phyloP scores from a whole-genome alignment of 495 filamentous ascomycete species.

The Rusavskia elegans region DNA sequence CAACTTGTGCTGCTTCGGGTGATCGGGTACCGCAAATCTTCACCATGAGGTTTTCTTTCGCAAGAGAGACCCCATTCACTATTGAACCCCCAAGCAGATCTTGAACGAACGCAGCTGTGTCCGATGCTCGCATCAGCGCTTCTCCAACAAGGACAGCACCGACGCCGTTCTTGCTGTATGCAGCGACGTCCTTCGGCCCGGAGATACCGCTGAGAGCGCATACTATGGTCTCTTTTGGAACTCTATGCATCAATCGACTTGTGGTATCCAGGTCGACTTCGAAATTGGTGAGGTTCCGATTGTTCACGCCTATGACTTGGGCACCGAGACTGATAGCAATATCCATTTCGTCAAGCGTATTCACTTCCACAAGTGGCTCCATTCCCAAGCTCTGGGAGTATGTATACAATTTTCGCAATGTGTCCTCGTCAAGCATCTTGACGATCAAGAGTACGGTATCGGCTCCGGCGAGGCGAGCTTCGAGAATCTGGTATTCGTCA shows the following conservation, averaged over 20 bases:
- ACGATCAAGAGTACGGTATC: constrained; percentile 95
- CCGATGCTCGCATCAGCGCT: constrained; percentile 76
- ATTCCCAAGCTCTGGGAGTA: constrained; percentile 87
- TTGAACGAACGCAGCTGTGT: constrained; percentile 66
- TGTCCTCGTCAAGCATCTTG: constrained; percentile 76
- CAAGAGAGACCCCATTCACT: neutral
- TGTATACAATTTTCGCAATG: constrained; percentile 64
- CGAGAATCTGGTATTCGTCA: constrained; percentile 94
- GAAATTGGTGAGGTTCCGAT: constrained; percentile 87
- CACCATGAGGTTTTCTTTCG: constrained; percentile 36
- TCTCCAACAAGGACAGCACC: constrained; percentile 91
- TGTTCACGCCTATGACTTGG: constrained; percentile 97
- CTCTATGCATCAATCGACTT: constrained; percentile 71
- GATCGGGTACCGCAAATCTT: constrained; percentile 95
- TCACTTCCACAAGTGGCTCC: constrained; percentile 96
- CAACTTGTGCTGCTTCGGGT: constrained; percentile 61
- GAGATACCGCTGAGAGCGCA: constrained; percentile 92
- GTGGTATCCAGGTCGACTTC: constrained; percentile 94
- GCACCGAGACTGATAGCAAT: constrained; percentile 72
- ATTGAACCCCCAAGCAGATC: constrained; percentile 51
- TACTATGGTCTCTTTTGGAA: constrained; percentile 73
- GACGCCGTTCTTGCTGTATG: constrained; percentile 76
- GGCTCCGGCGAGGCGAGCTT: constrained; percentile 82
- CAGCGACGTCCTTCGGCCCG: constrained; percentile 74
- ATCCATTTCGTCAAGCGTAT: constrained; percentile 84